phyloP scores from a whole-genome alignment of 2,329 filamentous ascomycete species.

The Penicillium sp. region DNA sequence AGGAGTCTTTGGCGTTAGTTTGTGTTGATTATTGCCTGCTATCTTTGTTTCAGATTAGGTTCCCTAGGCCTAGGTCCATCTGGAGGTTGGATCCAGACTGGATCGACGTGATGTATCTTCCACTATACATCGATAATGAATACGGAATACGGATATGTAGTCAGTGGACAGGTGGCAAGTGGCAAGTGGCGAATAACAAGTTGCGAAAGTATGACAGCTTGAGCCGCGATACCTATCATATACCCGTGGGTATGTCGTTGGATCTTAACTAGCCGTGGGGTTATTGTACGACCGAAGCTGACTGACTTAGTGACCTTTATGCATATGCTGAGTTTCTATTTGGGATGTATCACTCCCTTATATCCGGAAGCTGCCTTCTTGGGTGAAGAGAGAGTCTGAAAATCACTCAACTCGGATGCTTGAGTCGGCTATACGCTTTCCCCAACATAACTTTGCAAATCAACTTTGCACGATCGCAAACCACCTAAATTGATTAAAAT shows the following conservation, averaged over 20 bases:
- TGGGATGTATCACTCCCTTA: too few species aligned
- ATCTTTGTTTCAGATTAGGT: neutral
- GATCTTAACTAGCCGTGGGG: neutral
- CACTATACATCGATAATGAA: neutral
- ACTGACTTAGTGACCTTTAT: neutral
- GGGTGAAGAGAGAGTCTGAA: too few species aligned
- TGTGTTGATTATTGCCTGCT: neutral
- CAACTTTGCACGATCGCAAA: neutral
- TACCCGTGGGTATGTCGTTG: neutral
- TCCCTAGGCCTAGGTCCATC: neutral
- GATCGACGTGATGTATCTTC: neutral
- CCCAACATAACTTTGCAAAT: neutral
- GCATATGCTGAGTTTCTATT: neutral
- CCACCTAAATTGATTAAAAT: neutral
- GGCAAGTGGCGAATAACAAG: neutral
- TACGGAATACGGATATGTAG: neutral
- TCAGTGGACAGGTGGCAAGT: neutral
- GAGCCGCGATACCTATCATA: constrained; percentile 1
- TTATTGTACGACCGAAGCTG: neutral
- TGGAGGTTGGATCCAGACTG: neutral
- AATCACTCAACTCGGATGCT: too few species aligned
- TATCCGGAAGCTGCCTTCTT: too few species aligned
- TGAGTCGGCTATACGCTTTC: neutral
- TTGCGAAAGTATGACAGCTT: neutral
- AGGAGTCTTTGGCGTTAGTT: neutral